Evolutionary conservation across 140 eudicot species (phyloP).

Genomic region (Oenanthe javanica): DNA sequence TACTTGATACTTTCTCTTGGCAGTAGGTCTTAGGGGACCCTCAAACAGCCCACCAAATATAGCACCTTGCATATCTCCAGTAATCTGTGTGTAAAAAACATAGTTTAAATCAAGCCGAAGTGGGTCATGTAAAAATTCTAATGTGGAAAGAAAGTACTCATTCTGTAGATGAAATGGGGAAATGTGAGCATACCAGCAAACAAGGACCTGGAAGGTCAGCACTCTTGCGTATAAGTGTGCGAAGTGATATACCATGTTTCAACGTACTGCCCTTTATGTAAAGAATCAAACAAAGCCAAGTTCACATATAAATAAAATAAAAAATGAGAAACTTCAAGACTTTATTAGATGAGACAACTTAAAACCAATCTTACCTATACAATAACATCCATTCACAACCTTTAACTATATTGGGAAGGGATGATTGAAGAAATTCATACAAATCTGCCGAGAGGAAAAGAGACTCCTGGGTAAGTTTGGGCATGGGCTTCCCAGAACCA

Average conservation of each 20-base stretch:
- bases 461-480: conserved; percentile 50
- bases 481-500: conserved; percentile 33
- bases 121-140: not conserved
- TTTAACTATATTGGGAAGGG: conserved; percentile 88
- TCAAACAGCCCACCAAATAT: conserved; percentile 91
- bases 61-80: conserved; percentile 91
- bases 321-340: not conserved
- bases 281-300: conserved; percentile 30
- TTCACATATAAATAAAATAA: conserved; percentile 9
- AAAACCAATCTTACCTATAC: conserved; percentile 58
- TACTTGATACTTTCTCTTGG: conserved; percentile 92
- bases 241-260: conserved; percentile 92
- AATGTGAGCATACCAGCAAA: conserved; percentile 56
- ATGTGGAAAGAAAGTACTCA: too few relatives aligned
- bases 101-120: not conserved
- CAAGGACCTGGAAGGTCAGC: conserved; percentile 83
- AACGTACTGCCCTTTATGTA: conserved; percentile 94
- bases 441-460: conserved; percentile 53
- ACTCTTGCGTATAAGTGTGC: conserved; percentile 81
- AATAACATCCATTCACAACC: conserved; percentile 89
- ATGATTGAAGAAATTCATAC: conserved; percentile 54
- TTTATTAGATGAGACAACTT: not conserved
- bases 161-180: not conserved
- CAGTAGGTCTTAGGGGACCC: conserved; percentile 70
- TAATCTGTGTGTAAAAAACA: conserved; percentile 35